Percentiles rank a stretch among this genome's conserved stretches.
Conservation (phyloP, 2,329 filamentous ascomycete species). For the Nothophaeocryptopus gaeumannii region DNA sequence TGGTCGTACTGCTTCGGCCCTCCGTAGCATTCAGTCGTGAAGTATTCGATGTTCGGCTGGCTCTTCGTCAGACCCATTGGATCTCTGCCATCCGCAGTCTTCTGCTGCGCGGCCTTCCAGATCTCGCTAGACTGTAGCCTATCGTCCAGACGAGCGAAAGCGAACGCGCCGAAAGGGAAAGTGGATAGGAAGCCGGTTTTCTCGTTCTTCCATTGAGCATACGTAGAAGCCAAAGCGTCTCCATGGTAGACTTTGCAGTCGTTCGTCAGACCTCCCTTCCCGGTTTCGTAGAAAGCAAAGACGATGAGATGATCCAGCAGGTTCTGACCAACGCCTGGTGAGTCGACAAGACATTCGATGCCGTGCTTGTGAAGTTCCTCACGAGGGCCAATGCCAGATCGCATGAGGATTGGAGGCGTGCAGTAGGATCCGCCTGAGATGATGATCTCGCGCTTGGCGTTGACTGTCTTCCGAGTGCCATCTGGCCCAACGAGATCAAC, state of each 20-base stretch:
- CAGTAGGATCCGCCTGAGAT: slow-evolving; percentile 51
- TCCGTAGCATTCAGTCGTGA: slow-evolving; percentile 51
- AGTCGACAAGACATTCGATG: slow-evolving; percentile 46
- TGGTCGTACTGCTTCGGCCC: slow-evolving; percentile 26
- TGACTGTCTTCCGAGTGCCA: slow-evolving; percentile 40
- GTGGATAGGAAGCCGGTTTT: slow-evolving; percentile 58
- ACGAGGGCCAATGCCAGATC: slow-evolving; percentile 53
- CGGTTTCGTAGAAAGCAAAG: slow-evolving; percentile 47
- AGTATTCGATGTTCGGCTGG: slow-evolving; percentile 62
- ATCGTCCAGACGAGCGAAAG: slow-evolving; percentile 59
- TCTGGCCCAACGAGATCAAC: slow-evolving; percentile 40
- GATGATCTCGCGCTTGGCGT: slow-evolving; percentile 14
- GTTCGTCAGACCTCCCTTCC: slow-evolving; percentile 51
- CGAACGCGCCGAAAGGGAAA: slow-evolving; percentile 63
- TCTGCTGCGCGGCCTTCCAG: slow-evolving; percentile 51
- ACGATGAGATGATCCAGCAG: slow-evolving; percentile 44
- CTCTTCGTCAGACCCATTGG: slow-evolving; percentile 58
- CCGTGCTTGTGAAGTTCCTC: slow-evolving; percentile 39
- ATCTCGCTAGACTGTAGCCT: slow-evolving; percentile 51
- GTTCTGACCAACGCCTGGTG: slow-evolving; percentile 53
- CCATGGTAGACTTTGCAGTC: slow-evolving; percentile 56
- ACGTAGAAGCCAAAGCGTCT: slow-evolving; percentile 50
- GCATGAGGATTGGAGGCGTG: slow-evolving; percentile 53
- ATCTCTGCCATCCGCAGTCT: slow-evolving; percentile 50
- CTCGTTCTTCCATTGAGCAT: slow-evolving; percentile 59